These are phyloP conservation scores for Rhynchospora pubera DNA, from an alignment of 176 grass and related monocot species.

Conservation along the genomic window DNA sequence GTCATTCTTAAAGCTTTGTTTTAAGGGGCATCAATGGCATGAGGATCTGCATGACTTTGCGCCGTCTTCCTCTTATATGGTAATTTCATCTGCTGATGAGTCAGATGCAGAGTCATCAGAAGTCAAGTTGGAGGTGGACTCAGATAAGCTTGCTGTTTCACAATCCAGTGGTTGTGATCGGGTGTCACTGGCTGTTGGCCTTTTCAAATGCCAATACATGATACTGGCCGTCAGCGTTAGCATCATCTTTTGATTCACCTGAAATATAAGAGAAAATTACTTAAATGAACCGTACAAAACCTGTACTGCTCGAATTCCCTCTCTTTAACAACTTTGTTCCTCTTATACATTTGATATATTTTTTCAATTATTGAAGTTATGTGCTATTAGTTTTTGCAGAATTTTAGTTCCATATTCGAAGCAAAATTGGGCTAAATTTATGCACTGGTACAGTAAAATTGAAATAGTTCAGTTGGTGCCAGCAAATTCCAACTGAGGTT, in stretches of 20 bases:
- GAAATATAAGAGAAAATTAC: slow-evolving; percentile 11
- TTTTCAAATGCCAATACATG: slow-evolving; percentile 96
- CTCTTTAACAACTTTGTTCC: neutral
- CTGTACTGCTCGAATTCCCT: neutral
- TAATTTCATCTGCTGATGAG: slow-evolving; percentile 68
- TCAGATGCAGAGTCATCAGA: slow-evolving; percentile 89
- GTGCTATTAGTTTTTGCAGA: neutral
- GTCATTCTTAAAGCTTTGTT: neutral
- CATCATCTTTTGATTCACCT: slow-evolving; percentile 99
- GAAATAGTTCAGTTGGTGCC: neutral
- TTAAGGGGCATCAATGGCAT: slow-evolving; percentile 1
- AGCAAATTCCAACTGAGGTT: neutral
- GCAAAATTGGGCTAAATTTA: neutral
- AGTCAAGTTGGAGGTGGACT: slow-evolving; percentile 57
- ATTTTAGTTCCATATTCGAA: neutral
- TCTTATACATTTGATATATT: neutral
- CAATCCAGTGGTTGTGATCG: slow-evolving; percentile 42
- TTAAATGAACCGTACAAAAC: neutral
- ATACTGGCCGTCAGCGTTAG: slow-evolving; percentile 89
- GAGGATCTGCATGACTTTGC: slow-evolving; percentile 6
- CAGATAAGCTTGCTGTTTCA: slow-evolving; percentile 58
- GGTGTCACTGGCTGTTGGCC: slow-evolving; percentile 29
- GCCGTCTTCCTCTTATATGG: slow-evolving; percentile 28
- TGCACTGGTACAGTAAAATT: neutral
- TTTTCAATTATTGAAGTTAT: no score